phyloP scores from a whole-genome alignment of 768 basidiomycete genomes.

The Phlebiopsis flavidoalba region DNA sequence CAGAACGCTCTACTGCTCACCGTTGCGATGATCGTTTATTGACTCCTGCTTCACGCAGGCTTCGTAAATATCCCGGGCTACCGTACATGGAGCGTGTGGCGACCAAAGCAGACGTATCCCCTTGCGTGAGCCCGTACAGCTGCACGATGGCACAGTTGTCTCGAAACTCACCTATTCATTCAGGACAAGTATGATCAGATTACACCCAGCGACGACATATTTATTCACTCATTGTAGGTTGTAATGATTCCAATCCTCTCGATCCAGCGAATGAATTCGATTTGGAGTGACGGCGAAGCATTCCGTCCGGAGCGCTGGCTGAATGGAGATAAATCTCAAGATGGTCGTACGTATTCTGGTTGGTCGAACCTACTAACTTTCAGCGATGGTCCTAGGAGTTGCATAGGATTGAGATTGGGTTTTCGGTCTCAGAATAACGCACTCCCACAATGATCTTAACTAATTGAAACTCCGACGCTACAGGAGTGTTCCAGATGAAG shows the following conservation, averaged over 20 bases:
- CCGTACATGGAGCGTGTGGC: slow-evolving; percentile 47
- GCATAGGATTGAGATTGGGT: slow-evolving; percentile 20
- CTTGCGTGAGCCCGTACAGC: slow-evolving; percentile 26
- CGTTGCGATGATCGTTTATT: background rate
- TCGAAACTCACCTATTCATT: slow-evolving; percentile 2
- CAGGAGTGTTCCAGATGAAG: background rate
- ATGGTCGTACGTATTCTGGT: slow-evolving; percentile 7
- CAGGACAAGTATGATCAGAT: slow-evolving; percentile 2
- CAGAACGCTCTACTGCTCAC: background rate
- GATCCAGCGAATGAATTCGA: slow-evolving; percentile 8
- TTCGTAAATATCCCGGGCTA: slow-evolving; percentile 47
- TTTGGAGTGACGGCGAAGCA: slow-evolving; percentile 20
- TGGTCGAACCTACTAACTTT: slow-evolving; percentile 20
- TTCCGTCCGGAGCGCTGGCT: slow-evolving; percentile 27
- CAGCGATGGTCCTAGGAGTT: slow-evolving; percentile 21
- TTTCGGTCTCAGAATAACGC: background rate
- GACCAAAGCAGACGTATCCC: slow-evolving; percentile 44
- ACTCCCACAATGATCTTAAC: no score
- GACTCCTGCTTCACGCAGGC: background rate
- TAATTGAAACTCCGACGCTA: no score
- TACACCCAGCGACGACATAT: background rate
- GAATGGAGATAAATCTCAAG: slow-evolving; percentile 1
- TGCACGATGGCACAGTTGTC: slow-evolving; percentile 7
- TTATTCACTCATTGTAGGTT: background rate
- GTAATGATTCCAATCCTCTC: slow-evolving; percentile 9